Evolutionary conservation across 352 stramenopile genomes (phyloP), one percentile per base, ranked within the genome.

Genomic region (Globisporangium canariense): DNA sequence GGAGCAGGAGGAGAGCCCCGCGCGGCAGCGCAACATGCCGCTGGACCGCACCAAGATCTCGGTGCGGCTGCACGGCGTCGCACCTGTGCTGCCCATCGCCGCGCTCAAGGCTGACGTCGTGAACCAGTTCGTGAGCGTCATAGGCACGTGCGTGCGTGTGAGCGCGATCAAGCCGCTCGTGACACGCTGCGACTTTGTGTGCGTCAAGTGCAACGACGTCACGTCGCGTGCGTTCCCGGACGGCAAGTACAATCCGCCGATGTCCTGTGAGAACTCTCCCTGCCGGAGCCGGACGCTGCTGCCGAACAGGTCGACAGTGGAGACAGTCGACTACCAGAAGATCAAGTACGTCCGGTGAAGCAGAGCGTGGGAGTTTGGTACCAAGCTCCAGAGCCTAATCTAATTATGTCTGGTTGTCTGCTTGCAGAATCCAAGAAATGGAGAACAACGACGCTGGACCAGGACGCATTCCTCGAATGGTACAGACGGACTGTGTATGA

Each of bases 301-400:
- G 32, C 84, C 94, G 28, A 82, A 95, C 53, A 78, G 91, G 8
- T 86, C 87, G 43, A 91, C 88, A 5, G 91, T 94, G 13, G 77
- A 93, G 55, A 97, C 91, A 0, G 83, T 96, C 22, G 92, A 98
- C 68, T 97, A 84, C 64, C 92, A 98, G 66, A 91, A 88, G 62
- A 90, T 95, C 63, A 91, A 92, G 84, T 91, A 59, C 58, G 77
- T 74, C 56, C 20, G 20, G 32, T 47, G 51, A 43, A 38, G 28
- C 14, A 34, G 47, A 54, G 28, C 11, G 10, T 22, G 18, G 34
- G 30, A 4, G 25, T 56, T 6, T 36, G 34, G 52, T 22, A 16
- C 25, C 13, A 34, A 11, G 4, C 22, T 52, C 22, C 20, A 81
- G 79, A 64, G 20, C 30, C 18, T 58, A 28, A 40, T 16, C 32